A percentile compares a stretch with the other conserved stretches of the same genome.
Conservation (phyloP, 2,329 filamentous ascomycete genomes). For the Penicillium sp. region DNA sequence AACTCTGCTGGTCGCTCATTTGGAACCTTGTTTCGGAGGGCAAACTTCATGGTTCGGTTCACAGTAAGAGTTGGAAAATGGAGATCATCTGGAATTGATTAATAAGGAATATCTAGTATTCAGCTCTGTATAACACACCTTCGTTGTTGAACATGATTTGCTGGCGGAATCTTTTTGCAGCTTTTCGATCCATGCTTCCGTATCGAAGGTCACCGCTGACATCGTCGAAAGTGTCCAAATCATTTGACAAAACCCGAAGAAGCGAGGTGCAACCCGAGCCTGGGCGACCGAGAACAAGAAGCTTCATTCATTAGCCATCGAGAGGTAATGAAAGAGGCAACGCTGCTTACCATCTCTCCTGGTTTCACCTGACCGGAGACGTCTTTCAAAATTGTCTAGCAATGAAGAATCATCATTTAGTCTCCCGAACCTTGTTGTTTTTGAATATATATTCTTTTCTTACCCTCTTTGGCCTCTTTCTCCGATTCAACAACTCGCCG, state of each 20-base stretch:
- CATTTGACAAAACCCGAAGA: conserved; percentile 64
- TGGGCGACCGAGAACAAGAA: conserved; percentile 63
- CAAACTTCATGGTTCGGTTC: conserved; percentile 68
- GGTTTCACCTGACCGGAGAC: conserved; percentile 41
- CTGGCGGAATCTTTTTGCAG: conserved; percentile 41
- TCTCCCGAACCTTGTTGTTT: background rate
- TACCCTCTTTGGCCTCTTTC: conserved; percentile 29
- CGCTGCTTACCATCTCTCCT: conserved; percentile 41
- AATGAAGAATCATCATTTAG: background rate
- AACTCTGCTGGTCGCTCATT: conserved; percentile 24
- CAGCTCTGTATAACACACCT: conserved; percentile 12
- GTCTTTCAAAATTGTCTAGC: conserved; percentile 39
- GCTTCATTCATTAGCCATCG: conserved; percentile 30
- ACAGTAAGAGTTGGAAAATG: conserved; percentile 73
- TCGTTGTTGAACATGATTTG: conserved; percentile 68
- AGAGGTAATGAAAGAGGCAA: background rate
- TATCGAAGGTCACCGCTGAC: conserved; percentile 52
- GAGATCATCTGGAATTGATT: conserved; percentile 50
- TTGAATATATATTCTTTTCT: background rate
- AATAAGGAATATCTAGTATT: background rate
- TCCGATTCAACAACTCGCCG: conserved; percentile 17
- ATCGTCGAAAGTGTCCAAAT: conserved; percentile 54
- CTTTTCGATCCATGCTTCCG: conserved; percentile 50
- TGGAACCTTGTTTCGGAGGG: conserved; percentile 50
- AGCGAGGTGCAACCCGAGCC: conserved; percentile 67